phyloP scores from a whole-genome alignment of 139 green algal species.

The Zygnema cylindricum region DNA sequence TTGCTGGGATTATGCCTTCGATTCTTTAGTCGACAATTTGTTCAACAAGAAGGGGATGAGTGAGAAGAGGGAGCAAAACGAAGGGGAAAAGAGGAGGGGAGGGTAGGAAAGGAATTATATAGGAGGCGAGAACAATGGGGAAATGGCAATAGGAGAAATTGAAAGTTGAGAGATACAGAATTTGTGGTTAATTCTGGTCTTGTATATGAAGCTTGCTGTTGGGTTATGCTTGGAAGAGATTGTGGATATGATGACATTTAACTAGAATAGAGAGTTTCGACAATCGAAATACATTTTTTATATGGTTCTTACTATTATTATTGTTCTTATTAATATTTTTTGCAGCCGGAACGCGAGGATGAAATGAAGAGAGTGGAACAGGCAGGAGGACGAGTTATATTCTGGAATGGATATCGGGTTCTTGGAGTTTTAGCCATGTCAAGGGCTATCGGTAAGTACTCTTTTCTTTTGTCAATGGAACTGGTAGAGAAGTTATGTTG shows the following conservation, averaged over 20 bases:
- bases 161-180: neutral
- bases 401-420: conserved; percentile 79
- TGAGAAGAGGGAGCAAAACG: too few species aligned
- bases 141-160: too few species aligned
- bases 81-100: too few species aligned
- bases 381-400: conserved; percentile 77
- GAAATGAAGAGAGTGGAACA: conserved; percentile 77
- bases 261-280: neutral
- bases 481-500: too few species aligned
- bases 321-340: conserved; percentile 57
- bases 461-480: too few species aligned
- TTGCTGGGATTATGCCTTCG: too few species aligned
- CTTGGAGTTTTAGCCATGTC: conserved; percentile 80
- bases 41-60: too few species aligned
- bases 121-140: too few species aligned
- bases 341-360: conserved; percentile 72
- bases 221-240: neutral
- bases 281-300: conserved; percentile 53
- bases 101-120: too few species aligned
- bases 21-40: too few species aligned
- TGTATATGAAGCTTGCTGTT: neutral
- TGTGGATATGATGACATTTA: neutral
- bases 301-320: conserved; percentile 32
- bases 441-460: conserved; percentile 74
- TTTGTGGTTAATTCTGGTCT: too few species aligned